Evolutionary conservation across 768 basidiomycete genomes (phyloP).

Genomic region (Tricholomella constricta): DNA sequence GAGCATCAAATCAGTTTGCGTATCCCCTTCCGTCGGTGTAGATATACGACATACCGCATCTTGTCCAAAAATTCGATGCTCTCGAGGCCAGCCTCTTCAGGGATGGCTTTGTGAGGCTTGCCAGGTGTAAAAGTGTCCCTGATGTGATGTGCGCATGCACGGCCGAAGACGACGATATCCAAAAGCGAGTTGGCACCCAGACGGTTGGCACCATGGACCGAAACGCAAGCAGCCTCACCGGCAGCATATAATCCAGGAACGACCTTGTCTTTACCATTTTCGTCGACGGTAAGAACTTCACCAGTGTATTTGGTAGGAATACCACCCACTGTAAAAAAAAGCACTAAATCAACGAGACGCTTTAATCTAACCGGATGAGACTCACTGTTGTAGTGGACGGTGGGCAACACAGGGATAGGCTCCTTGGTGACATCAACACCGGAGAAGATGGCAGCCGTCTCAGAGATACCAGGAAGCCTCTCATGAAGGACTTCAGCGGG

Average conservation of each 20-base stretch:
- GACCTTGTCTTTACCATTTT: constrained; percentile 88
- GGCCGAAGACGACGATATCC: constrained; percentile 99
- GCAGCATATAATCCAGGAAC: constrained; percentile 98
- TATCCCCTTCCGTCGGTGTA: background rate
- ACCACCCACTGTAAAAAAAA: constrained; percentile 79
- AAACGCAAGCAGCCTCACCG: constrained; percentile 98
- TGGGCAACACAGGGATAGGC: constrained; percentile 97
- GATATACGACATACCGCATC: constrained; percentile 53
- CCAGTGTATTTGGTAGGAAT: constrained; percentile 99
- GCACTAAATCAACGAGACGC: background rate
- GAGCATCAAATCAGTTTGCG: constrained; percentile 4
- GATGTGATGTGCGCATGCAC: constrained; percentile 99
- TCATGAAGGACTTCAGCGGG: constrained; percentile 96
- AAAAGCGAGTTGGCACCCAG: constrained; percentile 98
- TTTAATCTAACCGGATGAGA: constrained; percentile 10
- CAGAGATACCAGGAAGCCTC: constrained; percentile 97
- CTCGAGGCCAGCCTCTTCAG: constrained; percentile 81
- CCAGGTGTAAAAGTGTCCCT: constrained; percentile 87
- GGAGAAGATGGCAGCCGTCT: constrained; percentile 98
- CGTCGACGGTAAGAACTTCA: constrained; percentile 88
- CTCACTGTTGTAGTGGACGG: constrained; percentile 98
- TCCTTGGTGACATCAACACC: constrained; percentile 99
- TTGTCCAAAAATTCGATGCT: constrained; percentile 89
- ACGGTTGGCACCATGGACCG: constrained; percentile 99
- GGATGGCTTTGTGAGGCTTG: constrained; percentile 86